phyloP scores from a whole-genome alignment of 2,329 filamentous ascomycete genomes.

The Colletotrichum horii region DNA sequence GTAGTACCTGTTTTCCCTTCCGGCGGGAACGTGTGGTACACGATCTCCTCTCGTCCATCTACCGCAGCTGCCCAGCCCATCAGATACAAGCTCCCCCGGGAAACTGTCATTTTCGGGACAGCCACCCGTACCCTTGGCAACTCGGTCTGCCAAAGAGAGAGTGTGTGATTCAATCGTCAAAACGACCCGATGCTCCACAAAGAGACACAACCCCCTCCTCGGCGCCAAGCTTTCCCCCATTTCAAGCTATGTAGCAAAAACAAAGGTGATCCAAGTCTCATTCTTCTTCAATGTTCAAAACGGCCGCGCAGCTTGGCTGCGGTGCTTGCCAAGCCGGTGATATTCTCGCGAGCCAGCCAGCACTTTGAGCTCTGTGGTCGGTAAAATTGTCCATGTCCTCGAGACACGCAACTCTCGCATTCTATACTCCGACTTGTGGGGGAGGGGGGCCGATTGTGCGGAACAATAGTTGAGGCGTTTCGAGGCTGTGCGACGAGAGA shows the following conservation, averaged over 20 bases:
- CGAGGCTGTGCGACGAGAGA: neutral
- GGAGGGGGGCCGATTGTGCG: neutral
- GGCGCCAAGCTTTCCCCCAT: neutral
- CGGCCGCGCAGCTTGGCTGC: neutral
- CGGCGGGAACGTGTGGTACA: too few species aligned
- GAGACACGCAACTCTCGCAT: neutral
- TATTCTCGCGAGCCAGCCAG: neutral
- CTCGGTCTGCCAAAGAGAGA: neutral
- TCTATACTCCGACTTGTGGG: neutral
- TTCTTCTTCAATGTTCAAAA: neutral
- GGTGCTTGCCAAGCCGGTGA: neutral
- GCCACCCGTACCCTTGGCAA: neutral
- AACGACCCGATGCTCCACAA: neutral
- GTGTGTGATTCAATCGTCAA: neutral
- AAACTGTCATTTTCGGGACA: neutral
- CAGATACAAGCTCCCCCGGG: neutral
- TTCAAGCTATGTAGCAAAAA: neutral
- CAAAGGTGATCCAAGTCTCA: neutral
- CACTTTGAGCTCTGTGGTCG: neutral
- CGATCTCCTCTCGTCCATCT: neutral
- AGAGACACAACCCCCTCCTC: neutral
- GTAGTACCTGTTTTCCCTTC: neutral
- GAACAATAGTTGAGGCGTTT: neutral
- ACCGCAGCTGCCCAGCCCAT: neutral
- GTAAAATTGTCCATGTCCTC: neutral